Base-by-base conservation (phyloP, 768 basidiomycete species). In the Termitomyces sp. region DNA sequence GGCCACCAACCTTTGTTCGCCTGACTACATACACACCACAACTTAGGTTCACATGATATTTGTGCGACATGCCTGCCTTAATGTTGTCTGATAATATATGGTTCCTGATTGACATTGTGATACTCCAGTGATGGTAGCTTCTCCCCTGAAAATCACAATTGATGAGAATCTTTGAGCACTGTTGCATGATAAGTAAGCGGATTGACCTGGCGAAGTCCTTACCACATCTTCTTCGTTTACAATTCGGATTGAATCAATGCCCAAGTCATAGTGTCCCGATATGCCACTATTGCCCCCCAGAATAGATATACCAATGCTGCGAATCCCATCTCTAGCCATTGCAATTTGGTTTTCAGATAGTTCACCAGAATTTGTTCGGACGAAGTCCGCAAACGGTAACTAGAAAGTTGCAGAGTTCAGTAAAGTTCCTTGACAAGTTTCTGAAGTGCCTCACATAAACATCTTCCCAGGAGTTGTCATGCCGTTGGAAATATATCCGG, bases 221-320 rank as follows among this genome's bases (percentile, higher is more conserved):
- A 64, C 64, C 4, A 76, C 64, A 62, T 88, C 85, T 61, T 86
- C 86, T 50, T 88, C 82, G 55, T 92, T 90, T 26, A 91, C 85
- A n/a, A 88, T 81, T 52, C 85, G 77, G 55, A 96, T 88, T 2
- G 82, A 84, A 60, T 92, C 88, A 44, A 95, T 77, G 3, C 88
- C 89, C 0, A 96, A 79, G 61, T 95, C 93, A 62, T 88, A 96
- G 26, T 74, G 72, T 2, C 93, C 93, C 41, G 83, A 75, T 9
- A 83, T 74, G 14, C 84, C 81, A 53, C 88, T 84, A 53, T 90
- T 91, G 2, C 91, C 90, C 12, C 93, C 95, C 4, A 98, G 74
- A 15, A 98, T 71, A 1, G 91, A 91, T 35, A 98, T 87, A 1
- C 94, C 94, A 17, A 98, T 76, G 5, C 89, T 89, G 47, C 87